Base-by-base conservation (phyloP, 192 early-diverging fungal species). In the Coemansia sp. region DNA sequence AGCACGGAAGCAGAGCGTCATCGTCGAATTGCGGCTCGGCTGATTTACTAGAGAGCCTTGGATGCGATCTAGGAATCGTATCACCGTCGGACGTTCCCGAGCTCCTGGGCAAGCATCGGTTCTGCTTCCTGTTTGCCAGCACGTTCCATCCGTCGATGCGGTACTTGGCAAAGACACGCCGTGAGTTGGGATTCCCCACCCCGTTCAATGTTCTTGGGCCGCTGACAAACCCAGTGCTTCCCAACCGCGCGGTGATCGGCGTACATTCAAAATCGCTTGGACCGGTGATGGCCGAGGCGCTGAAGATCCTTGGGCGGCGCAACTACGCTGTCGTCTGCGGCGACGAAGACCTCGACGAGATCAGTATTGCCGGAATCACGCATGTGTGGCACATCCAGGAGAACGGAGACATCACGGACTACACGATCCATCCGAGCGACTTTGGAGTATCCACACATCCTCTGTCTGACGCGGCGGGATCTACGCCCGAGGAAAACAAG, bases 191-290 rank as follows among this genome's bases (percentile, higher is more conserved):
- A 36, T 84, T 97, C 5, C 91, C 91, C 10, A 95, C 97, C 4
- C 89, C 96, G 25, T 95, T 99, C 83, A 99, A 99, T 64, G 64
- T 97, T 42, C 82, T 97, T 15, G 96, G 96, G 0, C 96, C 96
- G 6, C 73, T 99, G 67, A 92, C 83, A 46, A 98, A 95, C 66
- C 97, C 97, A 11, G 91, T 93, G 0, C 72, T 72, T 40, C 95
- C 97, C 1, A 74, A 73, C n/a, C 84, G 90, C 34, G 85, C 90
- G 20, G 88, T 99, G 3, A 89, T 98, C 4, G 97, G 97, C 29
- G 95, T 99, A n/a, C 88, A 92, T 72, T 90, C 93, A 0, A 85
- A 86, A 46, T 23, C 73, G 7, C 63, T 99, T 9, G 97, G 95
- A 1, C 81, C 66, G 0, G 70, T 96, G 10, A 91, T 97, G 86